Evolutionary conservation across 306 rosid genomes (phyloP).

Genomic region (Carpinus fangiana): DNA sequence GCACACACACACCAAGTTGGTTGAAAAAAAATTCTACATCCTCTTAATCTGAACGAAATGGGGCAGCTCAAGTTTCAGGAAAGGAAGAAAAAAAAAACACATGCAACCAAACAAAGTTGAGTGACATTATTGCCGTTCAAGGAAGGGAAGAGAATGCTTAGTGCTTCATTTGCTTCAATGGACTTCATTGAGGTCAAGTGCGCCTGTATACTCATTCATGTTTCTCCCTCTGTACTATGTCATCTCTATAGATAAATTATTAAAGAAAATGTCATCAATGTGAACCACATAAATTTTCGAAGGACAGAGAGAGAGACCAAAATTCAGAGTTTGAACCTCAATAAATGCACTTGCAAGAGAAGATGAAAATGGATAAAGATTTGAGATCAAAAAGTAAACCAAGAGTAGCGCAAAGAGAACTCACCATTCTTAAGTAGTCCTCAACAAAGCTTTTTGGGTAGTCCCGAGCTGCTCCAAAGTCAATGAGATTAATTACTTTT

Average conservation of each 20-base stretch:
- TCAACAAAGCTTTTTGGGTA: conserved; percentile 82
- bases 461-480: conserved; percentile 94
- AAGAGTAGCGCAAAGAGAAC: conserved; percentile 26
- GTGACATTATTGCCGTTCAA: neutral
- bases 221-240: neutral
- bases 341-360: neutral
- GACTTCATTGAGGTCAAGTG: neutral
- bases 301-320: neutral
- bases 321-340: conserved; percentile 23
- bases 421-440: conserved; percentile 87
- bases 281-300: conserved; percentile 4
- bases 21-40: neutral
- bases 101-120: neutral
- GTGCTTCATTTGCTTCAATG: neutral
- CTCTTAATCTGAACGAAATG: neutral
- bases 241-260: neutral
- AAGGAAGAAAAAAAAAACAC: neutral
- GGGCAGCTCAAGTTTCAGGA: neutral
- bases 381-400: conserved; percentile 5
- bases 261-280: neutral
- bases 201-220: neutral
- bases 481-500: conserved; percentile 76
- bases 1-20: neutral
- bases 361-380: conserved; percentile 15
- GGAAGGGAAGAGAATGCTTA: neutral